These are phyloP conservation scores for Podospora didyma DNA, from an alignment of 495 filamentous ascomycete genomes.

Conservation along the genomic window DNA sequence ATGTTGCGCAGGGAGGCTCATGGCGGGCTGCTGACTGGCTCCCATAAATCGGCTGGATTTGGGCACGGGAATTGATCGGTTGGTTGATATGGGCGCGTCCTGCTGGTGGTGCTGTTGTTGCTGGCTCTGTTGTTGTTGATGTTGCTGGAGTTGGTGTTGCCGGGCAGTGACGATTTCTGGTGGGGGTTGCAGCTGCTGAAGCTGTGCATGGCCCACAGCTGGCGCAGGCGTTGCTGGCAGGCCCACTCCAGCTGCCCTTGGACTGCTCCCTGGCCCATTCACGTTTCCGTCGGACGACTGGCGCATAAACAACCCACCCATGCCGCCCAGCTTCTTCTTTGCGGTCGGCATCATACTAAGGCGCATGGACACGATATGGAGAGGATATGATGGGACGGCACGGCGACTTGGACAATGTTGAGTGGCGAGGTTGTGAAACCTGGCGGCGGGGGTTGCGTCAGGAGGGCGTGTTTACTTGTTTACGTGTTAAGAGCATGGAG, in stretches of 20 bases:
- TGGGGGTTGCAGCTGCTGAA: slow-evolving; percentile 24
- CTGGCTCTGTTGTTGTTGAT: slow-evolving; percentile 2
- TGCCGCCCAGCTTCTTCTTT: slow-evolving; percentile 30
- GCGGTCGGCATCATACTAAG: slow-evolving; percentile 32
- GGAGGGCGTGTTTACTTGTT: slow-evolving; percentile 23
- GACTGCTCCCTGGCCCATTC: slow-evolving; percentile 13
- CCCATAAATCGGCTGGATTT: slow-evolving; percentile 12
- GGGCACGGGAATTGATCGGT: slow-evolving; percentile 19
- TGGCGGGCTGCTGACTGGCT: slow-evolving; percentile 9
- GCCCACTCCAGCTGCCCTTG: slow-evolving; percentile 21
- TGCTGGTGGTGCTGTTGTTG: slow-evolving; percentile 5
- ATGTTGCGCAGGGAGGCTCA: slow-evolving; percentile 19
- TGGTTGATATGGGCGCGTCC: slow-evolving; percentile 7
- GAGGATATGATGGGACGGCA: neutral
- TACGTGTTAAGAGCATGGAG: slow-evolving; percentile 11
- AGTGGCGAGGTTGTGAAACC: slow-evolving; percentile 7
- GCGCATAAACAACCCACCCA: slow-evolving; percentile 24
- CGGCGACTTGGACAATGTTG: slow-evolving; percentile 11
- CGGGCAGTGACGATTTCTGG: slow-evolving; percentile 23
- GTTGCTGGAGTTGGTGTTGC: slow-evolving; percentile 12
- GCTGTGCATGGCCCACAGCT: slow-evolving; percentile 7
- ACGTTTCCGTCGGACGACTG: slow-evolving; percentile 18
- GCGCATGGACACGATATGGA: slow-evolving; percentile 20
- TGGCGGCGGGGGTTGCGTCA: neutral
- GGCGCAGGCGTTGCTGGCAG: slow-evolving; percentile 20